phyloP scores from a whole-genome alignment of 257 asterid genomes.

The Verbascum thapsus region DNA sequence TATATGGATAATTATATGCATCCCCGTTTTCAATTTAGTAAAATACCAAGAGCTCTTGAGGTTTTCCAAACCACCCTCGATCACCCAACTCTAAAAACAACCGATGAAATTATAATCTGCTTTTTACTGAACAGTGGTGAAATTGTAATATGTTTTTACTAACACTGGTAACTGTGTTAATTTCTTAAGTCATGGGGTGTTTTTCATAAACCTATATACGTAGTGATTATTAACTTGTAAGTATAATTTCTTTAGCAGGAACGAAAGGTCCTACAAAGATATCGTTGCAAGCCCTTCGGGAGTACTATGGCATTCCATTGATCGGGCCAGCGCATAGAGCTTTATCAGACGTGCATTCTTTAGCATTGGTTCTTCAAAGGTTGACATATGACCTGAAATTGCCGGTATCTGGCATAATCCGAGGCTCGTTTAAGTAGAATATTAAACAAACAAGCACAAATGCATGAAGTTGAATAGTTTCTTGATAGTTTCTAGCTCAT shows the following conservation, averaged over 20 bases:
- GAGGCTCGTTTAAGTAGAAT: slow-evolving; percentile 48
- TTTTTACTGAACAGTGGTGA: no score
- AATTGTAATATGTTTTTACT: no score
- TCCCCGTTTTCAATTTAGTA: no score
- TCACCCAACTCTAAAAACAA: no score
- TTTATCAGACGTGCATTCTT: slow-evolving; percentile 63
- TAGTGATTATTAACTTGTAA: slow-evolving; percentile 14
- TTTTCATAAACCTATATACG: no score
- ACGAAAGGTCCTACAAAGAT: slow-evolving; percentile 39
- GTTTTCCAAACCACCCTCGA: no score
- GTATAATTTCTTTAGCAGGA: slow-evolving; percentile 51
- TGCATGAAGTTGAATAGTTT: slow-evolving; percentile 1
- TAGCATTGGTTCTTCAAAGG: slow-evolving; percentile 70
- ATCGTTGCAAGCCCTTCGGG: slow-evolving; percentile 59
- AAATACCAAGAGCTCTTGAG: no score
- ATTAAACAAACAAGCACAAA: neutral
- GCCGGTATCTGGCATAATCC: slow-evolving; percentile 51
- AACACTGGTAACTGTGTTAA: no score
- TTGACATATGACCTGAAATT: slow-evolving; percentile 63
- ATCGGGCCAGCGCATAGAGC: slow-evolving; percentile 84
- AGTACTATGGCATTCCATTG: slow-evolving; percentile 55
- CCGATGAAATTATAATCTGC: no score
- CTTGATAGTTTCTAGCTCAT: no score
- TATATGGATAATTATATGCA: no score
- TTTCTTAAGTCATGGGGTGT: no score